Evolutionary conservation across 768 basidiomycete genomes (phyloP).

Genomic region (Hirschioporus abietinus): DNA sequence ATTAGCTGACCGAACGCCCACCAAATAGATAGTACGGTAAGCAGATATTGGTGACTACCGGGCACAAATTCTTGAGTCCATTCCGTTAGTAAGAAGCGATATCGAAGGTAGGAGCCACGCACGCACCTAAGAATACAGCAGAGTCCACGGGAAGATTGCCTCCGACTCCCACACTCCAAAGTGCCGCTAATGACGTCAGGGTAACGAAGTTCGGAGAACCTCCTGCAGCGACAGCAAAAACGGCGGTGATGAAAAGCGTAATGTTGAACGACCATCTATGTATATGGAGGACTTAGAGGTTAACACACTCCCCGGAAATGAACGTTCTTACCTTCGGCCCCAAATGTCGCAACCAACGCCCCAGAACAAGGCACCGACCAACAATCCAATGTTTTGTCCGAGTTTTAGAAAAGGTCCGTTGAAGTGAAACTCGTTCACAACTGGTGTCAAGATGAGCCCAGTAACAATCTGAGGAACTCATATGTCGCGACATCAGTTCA

Average conservation of each 20-base stretch:
- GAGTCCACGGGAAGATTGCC: conserved; percentile 74
- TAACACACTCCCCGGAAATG: not conserved
- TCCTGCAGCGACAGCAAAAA: conserved; percentile 62
- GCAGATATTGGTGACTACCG: conserved; percentile 65
- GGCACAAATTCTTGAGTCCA: conserved; percentile 54
- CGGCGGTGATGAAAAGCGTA: conserved; percentile 62
- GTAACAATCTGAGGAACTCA: conserved; percentile 45
- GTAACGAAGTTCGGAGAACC: conserved; percentile 49
- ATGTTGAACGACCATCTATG: conserved; percentile 59
- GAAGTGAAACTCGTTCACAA: conserved; percentile 60
- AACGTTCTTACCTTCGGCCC: conserved; percentile 48
- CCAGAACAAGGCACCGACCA: conserved; percentile 68
- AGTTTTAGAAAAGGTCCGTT: conserved; percentile 60
- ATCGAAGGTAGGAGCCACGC: not conserved
- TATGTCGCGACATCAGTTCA: not conserved
- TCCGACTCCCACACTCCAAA: conserved; percentile 65
- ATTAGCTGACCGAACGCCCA: conserved; percentile 75
- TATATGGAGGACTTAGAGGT: not conserved
- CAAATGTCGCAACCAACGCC: conserved; percentile 64
- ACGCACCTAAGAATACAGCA: conserved; percentile 65
- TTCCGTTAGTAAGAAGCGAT: not conserved
- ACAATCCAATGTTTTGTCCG: conserved; percentile 65
- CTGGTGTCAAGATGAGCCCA: conserved; percentile 57
- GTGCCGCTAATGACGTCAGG: conserved; percentile 46
- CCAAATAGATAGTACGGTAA: conserved; percentile 73